These are phyloP conservation scores for Cylindrodendrum hubeiense DNA, from an alignment of 2,329 filamentous ascomycete genomes.

Conservation along the genomic window DNA sequence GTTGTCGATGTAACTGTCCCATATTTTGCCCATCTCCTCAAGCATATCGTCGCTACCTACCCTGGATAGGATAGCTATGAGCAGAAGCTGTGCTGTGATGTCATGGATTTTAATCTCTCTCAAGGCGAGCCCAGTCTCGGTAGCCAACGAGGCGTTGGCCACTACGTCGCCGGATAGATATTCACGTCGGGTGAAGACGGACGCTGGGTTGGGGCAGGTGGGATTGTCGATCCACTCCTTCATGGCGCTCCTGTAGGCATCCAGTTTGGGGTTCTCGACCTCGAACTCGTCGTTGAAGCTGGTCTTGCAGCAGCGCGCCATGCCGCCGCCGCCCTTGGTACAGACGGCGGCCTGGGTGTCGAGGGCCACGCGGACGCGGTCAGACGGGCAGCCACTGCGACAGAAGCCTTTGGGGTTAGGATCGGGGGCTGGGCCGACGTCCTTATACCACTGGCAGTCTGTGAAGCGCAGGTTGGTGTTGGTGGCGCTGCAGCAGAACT, in stretches of 20 bases:
- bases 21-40: constrained; percentile 2
- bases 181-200: not conserved
- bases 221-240: not conserved
- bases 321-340: not conserved
- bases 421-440: not conserved
- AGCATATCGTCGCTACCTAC: constrained; percentile 16
- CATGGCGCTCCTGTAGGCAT: constrained; percentile 6
- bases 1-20: constrained; percentile 3
- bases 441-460: constrained; percentile 4
- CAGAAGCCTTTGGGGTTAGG: constrained; percentile 13
- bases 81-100: constrained; percentile 6
- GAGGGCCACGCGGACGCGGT: constrained; percentile 24
- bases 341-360: constrained; percentile 1
- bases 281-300: constrained; percentile 3
- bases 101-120: constrained; percentile 2
- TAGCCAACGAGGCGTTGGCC: not conserved
- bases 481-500: constrained; percentile 16
- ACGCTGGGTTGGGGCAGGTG: constrained; percentile 13
- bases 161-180: not conserved
- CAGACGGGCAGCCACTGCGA: constrained; percentile 19
- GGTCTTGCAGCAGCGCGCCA: constrained; percentile 14
- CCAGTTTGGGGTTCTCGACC: constrained; percentile 7
- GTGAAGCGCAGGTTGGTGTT: constrained; percentile 8
- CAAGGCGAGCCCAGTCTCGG: constrained; percentile 2
- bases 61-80: not conserved